phyloP scores from a whole-genome alignment of 805 yeast genomes.

The Candida ulmi region DNA sequence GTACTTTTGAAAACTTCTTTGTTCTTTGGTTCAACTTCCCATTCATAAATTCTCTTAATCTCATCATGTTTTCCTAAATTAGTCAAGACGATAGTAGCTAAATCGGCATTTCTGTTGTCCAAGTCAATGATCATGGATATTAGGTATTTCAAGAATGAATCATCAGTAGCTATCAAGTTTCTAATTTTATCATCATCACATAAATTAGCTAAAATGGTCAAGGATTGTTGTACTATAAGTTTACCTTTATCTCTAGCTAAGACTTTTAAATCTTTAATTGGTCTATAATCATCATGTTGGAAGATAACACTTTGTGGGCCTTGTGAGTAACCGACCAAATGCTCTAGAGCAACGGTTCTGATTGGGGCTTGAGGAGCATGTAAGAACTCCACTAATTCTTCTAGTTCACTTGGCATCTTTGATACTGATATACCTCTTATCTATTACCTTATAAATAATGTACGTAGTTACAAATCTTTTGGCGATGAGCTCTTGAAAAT shows the following conservation, averaged over 20 bases:
- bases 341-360: slow-evolving; percentile 77
- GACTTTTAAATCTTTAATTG: slow-evolving; percentile 66
- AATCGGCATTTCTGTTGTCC: slow-evolving; percentile 65
- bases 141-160: slow-evolving; percentile 44
- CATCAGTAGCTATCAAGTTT: slow-evolving; percentile 59
- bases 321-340: slow-evolving; percentile 74
- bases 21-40: slow-evolving; percentile 30
- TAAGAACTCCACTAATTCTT: slow-evolving; percentile 69
- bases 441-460: no score
- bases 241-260: slow-evolving; percentile 50
- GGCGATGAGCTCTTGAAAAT: neutral
- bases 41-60: slow-evolving; percentile 46
- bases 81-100: slow-evolving; percentile 77
- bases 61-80: slow-evolving; percentile 78
- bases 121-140: slow-evolving; percentile 45
- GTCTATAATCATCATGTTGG: slow-evolving; percentile 59
- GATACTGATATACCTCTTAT: no score
- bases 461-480: no score
- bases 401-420: slow-evolving; percentile 45
- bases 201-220: slow-evolving; percentile 77
- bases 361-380: slow-evolving; percentile 79
- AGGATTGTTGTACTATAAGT: slow-evolving; percentile 55
- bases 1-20: slow-evolving; percentile 50
- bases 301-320: slow-evolving; percentile 66
- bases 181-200: slow-evolving; percentile 69